Base-by-base conservation (phyloP, 805 yeast genomes). In the Kockiozyma suomiensis region DNA sequence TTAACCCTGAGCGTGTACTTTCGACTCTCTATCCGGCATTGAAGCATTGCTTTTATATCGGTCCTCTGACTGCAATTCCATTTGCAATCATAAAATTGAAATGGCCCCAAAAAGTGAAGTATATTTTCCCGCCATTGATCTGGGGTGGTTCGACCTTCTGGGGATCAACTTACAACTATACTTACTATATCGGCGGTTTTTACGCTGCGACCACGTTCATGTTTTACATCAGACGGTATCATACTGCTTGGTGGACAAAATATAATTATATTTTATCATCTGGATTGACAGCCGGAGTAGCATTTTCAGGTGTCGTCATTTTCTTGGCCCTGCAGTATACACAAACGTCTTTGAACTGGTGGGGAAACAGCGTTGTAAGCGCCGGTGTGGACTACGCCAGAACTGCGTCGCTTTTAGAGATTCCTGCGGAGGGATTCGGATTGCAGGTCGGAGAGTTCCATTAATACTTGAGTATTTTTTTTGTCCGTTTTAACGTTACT, bases 181-280 rank as follows among this genome's bases (percentile, higher is more conserved):
- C 57, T 5, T 57, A 51, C 48, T 79, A 78, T 66, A 70, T 78
- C 46, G 69, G 78, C 6, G 79, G 77, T 71, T 77, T 77, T 67
- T 59, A 68, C 50, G 43, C 56, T 42, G 86, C 88, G 3, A 79
- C 78, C 62, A 55, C 78, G 5, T 86, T 85, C 75, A 83, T 83
- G 74, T 83, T 78, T 72, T 76, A 77, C 66, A 72, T 86, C 54
- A 83, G 82, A 61, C 77, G 81, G 50, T 76, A 77, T 61, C 84
- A 82, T 74, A 75, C 80, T 51, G 75, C 78, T 50, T 86, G 90
- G 91, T 86, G 91, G 91, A 83, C 85, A 40, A 85, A 85, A 71
- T 86, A 86, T 71, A 85, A 85, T 70, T 85, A 84, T 70, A 79
- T 85, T 2, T 73, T 86, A 50, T 80, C 88, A 25, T 84, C 87